phyloP scores from a whole-genome alignment of 2,329 filamentous ascomycete genomes.

The Chalara sp. region DNA sequence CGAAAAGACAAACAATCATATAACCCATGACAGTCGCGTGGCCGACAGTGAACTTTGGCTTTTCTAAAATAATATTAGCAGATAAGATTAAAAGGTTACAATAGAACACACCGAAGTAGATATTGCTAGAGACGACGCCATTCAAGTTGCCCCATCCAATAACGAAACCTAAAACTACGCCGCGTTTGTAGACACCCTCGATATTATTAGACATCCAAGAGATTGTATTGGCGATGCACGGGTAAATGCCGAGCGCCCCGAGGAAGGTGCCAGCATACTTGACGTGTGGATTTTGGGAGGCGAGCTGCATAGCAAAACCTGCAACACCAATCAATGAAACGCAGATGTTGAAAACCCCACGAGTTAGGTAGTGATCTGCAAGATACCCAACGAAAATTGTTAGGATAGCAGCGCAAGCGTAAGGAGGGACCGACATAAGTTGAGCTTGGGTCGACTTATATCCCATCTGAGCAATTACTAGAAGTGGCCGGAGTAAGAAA shows the following conservation, averaged over 20 bases:
- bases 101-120: slow-evolving; percentile 42
- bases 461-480: slow-evolving; percentile 33
- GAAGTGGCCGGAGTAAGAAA: too few relatives aligned
- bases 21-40: slow-evolving; percentile 73
- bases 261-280: slow-evolving; percentile 81
- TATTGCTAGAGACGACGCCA: slow-evolving; percentile 53
- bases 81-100: too few relatives aligned
- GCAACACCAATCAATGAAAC: slow-evolving; percentile 64
- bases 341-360: slow-evolving; percentile 74
- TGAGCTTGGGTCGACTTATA: slow-evolving; percentile 55
- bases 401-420: slow-evolving; percentile 60
- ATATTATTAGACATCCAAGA: slow-evolving; percentile 74
- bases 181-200: slow-evolving; percentile 85
- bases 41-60: slow-evolving; percentile 53
- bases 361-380: slow-evolving; percentile 63
- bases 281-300: slow-evolving; percentile 52
- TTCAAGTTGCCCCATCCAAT: slow-evolving; percentile 92
- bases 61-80: slow-evolving; percentile 26
- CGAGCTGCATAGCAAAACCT: slow-evolving; percentile 74
- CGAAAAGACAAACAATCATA: slow-evolving; percentile 58
- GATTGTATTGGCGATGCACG: slow-evolving; percentile 78
- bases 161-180: slow-evolving; percentile 71
- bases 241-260: slow-evolving; percentile 81
- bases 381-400: slow-evolving; percentile 64
- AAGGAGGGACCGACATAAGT: slow-evolving; percentile 67